phyloP scores from a whole-genome alignment of 768 basidiomycete genomes.

The Podaxis sp. region DNA sequence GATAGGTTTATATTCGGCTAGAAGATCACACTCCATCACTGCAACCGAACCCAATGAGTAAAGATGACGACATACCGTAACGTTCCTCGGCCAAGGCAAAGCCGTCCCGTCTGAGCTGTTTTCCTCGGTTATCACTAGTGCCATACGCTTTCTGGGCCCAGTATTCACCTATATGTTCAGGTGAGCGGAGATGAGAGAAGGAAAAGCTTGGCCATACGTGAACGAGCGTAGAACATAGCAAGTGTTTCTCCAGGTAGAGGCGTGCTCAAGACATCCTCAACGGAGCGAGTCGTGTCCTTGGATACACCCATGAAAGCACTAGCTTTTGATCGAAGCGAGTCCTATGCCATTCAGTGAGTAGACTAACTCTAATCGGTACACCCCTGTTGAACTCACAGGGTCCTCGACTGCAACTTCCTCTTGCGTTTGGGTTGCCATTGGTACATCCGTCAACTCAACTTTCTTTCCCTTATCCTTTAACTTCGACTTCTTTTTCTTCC shows the following conservation, averaged over 20 bases:
- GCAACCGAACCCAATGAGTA: not conserved
- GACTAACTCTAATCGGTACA: not conserved
- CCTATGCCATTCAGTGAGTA: constrained; percentile 16
- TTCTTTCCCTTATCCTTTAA: constrained; percentile 21
- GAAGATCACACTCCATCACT: not conserved
- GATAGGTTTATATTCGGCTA: constrained; percentile 79
- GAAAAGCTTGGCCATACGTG: constrained; percentile 44
- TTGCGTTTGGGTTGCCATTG: not conserved
- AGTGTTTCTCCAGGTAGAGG: constrained; percentile 84
- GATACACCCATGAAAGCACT: constrained; percentile 56
- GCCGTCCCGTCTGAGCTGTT: constrained; percentile 71
- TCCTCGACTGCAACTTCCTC: constrained; percentile 2
- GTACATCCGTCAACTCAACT: constrained; percentile 9
- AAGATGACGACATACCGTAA: constrained; percentile 48
- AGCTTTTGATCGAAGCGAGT: constrained; percentile 29
- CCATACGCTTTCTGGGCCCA: constrained; percentile 74
- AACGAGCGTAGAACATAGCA: constrained; percentile 78
- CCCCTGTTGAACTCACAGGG: not conserved
- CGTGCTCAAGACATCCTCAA: constrained; percentile 68
- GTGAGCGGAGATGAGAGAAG: not conserved
- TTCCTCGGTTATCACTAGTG: constrained; percentile 63
- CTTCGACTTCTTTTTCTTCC: constrained; percentile 15
- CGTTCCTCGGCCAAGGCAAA: constrained; percentile 71
- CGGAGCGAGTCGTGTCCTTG: constrained; percentile 50
- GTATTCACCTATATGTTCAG: constrained; percentile 51